Percentiles rank a stretch among this genome's conserved stretches.
phyloP scores from a whole-genome alignment of 257 asterid species.

The Forsythia suspensa region DNA sequence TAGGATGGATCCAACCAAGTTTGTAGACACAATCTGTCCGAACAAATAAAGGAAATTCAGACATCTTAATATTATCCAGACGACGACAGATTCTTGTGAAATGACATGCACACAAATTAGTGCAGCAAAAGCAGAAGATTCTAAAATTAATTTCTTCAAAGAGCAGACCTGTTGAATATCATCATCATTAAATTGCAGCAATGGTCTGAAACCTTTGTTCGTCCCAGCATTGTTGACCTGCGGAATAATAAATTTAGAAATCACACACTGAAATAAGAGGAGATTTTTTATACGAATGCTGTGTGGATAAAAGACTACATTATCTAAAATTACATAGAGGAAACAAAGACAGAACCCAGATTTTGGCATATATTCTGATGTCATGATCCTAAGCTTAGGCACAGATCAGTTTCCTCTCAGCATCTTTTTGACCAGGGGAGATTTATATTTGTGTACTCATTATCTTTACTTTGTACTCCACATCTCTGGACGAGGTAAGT shows the following conservation, averaged over 20 bases:
- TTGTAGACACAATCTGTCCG: constrained; percentile 87
- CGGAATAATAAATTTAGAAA: constrained; percentile 9
- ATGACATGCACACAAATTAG: not conserved
- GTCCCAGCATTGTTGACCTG: constrained; percentile 97
- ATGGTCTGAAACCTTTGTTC: constrained; percentile 98
- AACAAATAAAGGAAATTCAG: constrained; percentile 18
- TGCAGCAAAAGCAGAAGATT: not conserved
- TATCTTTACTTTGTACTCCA: too few relatives aligned
- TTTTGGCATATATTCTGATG: too few relatives aligned
- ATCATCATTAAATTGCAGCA: constrained; percentile 74
- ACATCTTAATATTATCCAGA: constrained; percentile 1
- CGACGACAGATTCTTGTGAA: not conserved
- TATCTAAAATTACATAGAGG: not conserved
- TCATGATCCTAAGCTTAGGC: too few relatives aligned
- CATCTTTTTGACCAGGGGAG: too few relatives aligned
- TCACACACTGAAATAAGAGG: not conserved
- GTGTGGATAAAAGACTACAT: not conserved
- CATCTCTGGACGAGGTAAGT: too few relatives aligned
- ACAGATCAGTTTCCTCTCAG: too few relatives aligned
- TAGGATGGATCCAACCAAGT: constrained; percentile 88
- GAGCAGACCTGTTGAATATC: constrained; percentile 81
- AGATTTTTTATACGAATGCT: not conserved
- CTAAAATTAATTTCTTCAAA: constrained; percentile 3
- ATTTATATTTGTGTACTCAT: too few relatives aligned
- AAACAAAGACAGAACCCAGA: not conserved